These are phyloP conservation scores for Pseudonitzschia multiseries DNA, from an alignment of 108 stramenopile genomes.

Conservation along the genomic window DNA sequence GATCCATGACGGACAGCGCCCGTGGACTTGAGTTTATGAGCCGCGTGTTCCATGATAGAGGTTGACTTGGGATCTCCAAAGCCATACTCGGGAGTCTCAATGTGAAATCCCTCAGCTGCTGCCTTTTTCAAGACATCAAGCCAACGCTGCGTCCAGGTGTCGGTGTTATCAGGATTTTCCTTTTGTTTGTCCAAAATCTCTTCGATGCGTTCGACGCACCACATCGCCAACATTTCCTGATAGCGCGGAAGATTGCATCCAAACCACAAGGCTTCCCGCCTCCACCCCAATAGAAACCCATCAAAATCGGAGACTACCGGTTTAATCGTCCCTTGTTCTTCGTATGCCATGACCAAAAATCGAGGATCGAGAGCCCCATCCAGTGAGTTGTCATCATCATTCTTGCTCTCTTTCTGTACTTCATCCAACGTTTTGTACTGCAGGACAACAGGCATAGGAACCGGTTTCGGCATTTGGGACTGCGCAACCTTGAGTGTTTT, in stretches of 20 bases:
- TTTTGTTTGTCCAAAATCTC: slow-evolving; percentile 45
- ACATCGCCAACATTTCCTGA: slow-evolving; percentile 56
- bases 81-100: slow-evolving; percentile 63
- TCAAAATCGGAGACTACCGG: slow-evolving; percentile 77
- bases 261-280: slow-evolving; percentile 51
- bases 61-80: slow-evolving; percentile 79
- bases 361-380: slow-evolving; percentile 43
- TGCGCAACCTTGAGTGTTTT: slow-evolving; percentile 40
- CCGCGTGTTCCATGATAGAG: slow-evolving; percentile 66
- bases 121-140: slow-evolving; percentile 56
- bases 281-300: slow-evolving; percentile 63
- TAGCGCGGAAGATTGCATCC: slow-evolving; percentile 54
- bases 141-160: slow-evolving; percentile 70
- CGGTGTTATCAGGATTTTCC: slow-evolving; percentile 19
- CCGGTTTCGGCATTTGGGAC: slow-evolving; percentile 36
- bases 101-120: slow-evolving; percentile 25
- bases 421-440: slow-evolving; percentile 31
- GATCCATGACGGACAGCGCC: slow-evolving; percentile 77
- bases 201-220: slow-evolving; percentile 61
- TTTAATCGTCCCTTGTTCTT: slow-evolving; percentile 60
- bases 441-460: slow-evolving; percentile 52
- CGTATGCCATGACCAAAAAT: slow-evolving; percentile 70
- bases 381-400: slow-evolving; percentile 5
- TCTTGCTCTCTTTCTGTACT: not conserved
- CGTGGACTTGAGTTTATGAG: slow-evolving; percentile 49